Percentiles rank a stretch among this genome's conserved stretches.
phyloP scores from a whole-genome alignment of 2,329 filamentous ascomycete genomes.

The Fusarium mundagurra region DNA sequence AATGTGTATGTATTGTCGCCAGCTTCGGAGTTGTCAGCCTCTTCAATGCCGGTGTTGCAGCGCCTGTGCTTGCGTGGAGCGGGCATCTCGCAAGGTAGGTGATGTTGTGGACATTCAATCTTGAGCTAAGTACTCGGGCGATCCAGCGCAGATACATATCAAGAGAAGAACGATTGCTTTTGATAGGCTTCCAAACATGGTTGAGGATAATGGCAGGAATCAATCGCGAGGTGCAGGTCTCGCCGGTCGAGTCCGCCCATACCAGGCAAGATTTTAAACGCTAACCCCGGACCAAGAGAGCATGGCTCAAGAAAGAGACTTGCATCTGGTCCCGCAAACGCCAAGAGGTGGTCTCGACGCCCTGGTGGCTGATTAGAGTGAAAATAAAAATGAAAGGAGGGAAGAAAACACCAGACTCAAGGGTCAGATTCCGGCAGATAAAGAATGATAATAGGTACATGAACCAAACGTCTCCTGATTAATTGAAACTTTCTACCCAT shows the following conservation, averaged over 20 bases:
- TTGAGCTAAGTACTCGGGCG: constrained; percentile 9
- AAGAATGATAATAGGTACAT: constrained; percentile 1
- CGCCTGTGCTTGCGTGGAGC: constrained; percentile 24
- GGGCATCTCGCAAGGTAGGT: constrained; percentile 22
- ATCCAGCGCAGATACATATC: not conserved
- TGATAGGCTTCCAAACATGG: not conserved
- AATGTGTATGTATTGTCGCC: not conserved
- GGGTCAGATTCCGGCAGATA: not conserved
- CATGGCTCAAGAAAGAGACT: constrained; percentile 28
- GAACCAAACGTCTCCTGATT: not conserved
- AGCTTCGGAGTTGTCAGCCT: constrained; percentile 1
- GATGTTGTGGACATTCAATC: constrained; percentile 5
- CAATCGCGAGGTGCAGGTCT: constrained; percentile 13
- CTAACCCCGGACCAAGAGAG: constrained; percentile 27
- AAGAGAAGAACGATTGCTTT: not conserved
- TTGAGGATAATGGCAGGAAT: constrained; percentile 3
- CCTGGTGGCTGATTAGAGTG: constrained; percentile 24
- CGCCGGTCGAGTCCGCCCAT: constrained; percentile 18
- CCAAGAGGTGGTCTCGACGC: constrained; percentile 27
- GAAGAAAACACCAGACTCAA: not conserved
- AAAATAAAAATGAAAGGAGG: not conserved
- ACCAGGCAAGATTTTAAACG: constrained; percentile 30
- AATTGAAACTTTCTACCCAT: not conserved
- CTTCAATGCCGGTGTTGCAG: not conserved
- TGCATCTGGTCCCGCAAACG: constrained; percentile 27